phyloP scores from a whole-genome alignment of 495 filamentous ascomycete genomes.

The Articulospora tetracladia region DNA sequence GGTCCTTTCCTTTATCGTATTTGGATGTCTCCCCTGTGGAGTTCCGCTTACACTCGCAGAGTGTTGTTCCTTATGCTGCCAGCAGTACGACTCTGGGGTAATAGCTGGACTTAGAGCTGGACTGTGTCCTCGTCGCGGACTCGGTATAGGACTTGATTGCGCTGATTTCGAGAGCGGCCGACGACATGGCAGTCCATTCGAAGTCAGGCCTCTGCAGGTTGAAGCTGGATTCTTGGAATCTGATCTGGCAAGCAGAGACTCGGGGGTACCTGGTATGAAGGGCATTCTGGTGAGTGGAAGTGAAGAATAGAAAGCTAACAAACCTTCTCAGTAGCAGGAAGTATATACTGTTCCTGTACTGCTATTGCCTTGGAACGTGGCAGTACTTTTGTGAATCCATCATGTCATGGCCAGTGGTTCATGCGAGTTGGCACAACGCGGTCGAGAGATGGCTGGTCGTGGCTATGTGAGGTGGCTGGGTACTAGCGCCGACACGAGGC shows the following conservation, averaged over 20 bases:
- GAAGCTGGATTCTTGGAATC: conserved; percentile 80
- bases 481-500: neutral
- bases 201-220: conserved; percentile 85
- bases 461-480: conserved; percentile 3
- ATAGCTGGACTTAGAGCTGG: neutral
- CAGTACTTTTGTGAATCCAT: conserved; percentile 11
- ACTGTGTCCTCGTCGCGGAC: conserved; percentile 8
- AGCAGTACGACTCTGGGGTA: conserved; percentile 61
- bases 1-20: conserved; percentile 48
- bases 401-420: conserved; percentile 17
- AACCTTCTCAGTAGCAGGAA: conserved; percentile 13
- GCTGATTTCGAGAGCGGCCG: conserved; percentile 51
- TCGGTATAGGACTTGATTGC: conserved; percentile 29
- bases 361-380: conserved; percentile 11
- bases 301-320: conserved; percentile 9
- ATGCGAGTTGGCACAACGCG: conserved; percentile 1
- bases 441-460: neutral
- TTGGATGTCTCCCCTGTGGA: conserved; percentile 8
- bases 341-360: conserved; percentile 2
- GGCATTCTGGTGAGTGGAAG: conserved; percentile 14
- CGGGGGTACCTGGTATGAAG: conserved; percentile 73
- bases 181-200: conserved; percentile 73
- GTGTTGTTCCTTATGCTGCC: conserved; percentile 92
- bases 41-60: conserved; percentile 31
- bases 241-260: conserved; percentile 68